phyloP scores from a whole-genome alignment of 306 rosid species.

The Lotus japonicus region DNA sequence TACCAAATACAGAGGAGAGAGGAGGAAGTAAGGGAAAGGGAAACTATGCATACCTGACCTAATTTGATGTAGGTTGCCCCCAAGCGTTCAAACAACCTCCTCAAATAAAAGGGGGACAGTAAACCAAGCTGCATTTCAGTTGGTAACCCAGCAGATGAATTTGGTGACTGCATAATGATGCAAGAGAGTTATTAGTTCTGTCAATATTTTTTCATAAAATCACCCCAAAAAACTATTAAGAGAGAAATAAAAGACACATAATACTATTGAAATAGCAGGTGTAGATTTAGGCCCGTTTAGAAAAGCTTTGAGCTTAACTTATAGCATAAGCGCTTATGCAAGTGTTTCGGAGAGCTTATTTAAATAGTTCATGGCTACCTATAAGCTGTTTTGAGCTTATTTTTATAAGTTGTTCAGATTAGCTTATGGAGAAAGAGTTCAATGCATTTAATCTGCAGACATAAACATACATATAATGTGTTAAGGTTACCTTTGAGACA shows the following conservation, averaged over 20 bases:
- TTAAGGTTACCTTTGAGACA: conserved; percentile 47
- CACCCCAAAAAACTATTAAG: not conserved
- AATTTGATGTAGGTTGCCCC: conserved; percentile 92
- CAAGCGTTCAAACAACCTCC: conserved; percentile 87
- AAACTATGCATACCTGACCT: conserved; percentile 67
- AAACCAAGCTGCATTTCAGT: conserved; percentile 74
- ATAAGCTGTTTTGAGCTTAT: too few species aligned
- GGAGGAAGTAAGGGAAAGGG: not conserved
- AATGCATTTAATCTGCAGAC: too few species aligned
- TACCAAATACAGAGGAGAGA: not conserved
- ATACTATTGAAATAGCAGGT: not conserved
- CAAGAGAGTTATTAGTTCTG: conserved; percentile 12
- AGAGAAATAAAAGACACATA: not conserved
- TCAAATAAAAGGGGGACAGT: conserved; percentile 73
- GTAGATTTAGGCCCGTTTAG: too few species aligned
- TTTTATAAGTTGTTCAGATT: too few species aligned
- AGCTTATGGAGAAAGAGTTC: too few species aligned
- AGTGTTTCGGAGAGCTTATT: too few species aligned
- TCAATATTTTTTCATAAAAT: not conserved
- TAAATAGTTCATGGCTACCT: too few species aligned
- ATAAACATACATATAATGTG: not conserved
- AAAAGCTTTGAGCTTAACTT: too few species aligned
- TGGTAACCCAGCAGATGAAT: conserved; percentile 58
- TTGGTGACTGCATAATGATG: conserved; percentile 51
- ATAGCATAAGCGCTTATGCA: too few species aligned